These are phyloP conservation scores for Tylopilus sp. DNA, from an alignment of 768 basidiomycete genomes.

Conservation along the genomic window DNA sequence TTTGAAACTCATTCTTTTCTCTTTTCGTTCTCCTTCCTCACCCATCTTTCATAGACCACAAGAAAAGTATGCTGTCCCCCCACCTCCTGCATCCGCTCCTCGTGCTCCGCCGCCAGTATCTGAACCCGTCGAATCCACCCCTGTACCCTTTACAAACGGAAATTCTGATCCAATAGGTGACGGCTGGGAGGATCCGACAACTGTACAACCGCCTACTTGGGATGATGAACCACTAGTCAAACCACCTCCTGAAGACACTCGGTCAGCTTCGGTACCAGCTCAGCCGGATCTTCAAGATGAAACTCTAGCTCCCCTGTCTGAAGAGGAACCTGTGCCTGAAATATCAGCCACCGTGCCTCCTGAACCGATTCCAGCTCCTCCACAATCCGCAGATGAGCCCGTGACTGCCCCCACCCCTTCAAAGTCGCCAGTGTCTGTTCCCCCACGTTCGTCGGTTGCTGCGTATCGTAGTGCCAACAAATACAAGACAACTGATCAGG, in stretches of 20 bases:
- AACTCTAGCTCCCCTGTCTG: conserved; percentile 17
- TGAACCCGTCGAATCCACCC: conserved; percentile 23
- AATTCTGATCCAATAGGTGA: conserved; percentile 35
- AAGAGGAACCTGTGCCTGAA: conserved; percentile 33
- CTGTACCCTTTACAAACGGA: conserved; percentile 28
- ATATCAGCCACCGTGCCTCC: conserved; percentile 16
- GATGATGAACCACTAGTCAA: conserved; percentile 60
- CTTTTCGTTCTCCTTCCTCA: conserved; percentile 1
- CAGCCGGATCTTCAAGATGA: conserved; percentile 22
- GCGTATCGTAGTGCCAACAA: conserved; percentile 57
- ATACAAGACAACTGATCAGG: conserved; percentile 72
- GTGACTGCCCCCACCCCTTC: conserved; percentile 34
- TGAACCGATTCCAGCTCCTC: conserved; percentile 14
- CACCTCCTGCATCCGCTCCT: conserved; percentile 31
- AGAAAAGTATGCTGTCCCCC: conserved; percentile 54
- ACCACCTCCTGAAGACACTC: conserved; percentile 29
- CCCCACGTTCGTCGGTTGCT: conserved; percentile 48
- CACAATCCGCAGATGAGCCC: conserved; percentile 21
- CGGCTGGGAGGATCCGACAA: conserved; percentile 74
- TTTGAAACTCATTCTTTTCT: background rate
- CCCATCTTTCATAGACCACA: conserved; percentile 44
- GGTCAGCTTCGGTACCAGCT: conserved; percentile 32
- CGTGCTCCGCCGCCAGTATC: conserved; percentile 17
- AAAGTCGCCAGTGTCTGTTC: conserved; percentile 42
- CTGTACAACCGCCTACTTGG: conserved; percentile 64